phyloP scores from a whole-genome alignment of 768 basidiomycete species.

The Amanita subjunquillea region DNA sequence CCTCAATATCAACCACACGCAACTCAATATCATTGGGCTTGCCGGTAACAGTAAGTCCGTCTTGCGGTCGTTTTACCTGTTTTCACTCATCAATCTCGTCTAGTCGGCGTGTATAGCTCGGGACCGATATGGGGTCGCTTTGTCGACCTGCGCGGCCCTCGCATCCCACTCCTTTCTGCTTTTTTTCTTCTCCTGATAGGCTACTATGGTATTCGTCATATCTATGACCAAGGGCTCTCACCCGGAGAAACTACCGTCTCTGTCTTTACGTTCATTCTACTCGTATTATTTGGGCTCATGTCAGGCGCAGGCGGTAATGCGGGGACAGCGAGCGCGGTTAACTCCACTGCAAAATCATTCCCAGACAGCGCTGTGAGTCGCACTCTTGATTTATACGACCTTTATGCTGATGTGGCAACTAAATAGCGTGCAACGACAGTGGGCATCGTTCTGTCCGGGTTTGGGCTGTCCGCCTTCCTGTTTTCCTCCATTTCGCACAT shows the following conservation, averaged over 20 bases:
- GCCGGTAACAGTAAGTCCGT: constrained; percentile 56
- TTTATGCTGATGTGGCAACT: background rate
- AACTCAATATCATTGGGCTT: constrained; percentile 73
- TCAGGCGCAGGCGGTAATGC: constrained; percentile 74
- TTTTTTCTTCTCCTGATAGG: constrained; percentile 56
- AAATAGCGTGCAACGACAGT: constrained; percentile 66
- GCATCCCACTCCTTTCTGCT: constrained; percentile 49
- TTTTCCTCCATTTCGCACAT: constrained; percentile 71
- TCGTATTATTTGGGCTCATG: constrained; percentile 56
- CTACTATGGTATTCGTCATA: constrained; percentile 51
- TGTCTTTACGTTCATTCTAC: constrained; percentile 30
- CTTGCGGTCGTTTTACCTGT: background rate
- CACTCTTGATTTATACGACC: background rate
- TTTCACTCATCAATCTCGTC: background rate
- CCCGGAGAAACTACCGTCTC: constrained; percentile 24
- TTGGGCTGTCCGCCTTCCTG: constrained; percentile 85
- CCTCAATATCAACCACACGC: constrained; percentile 67
- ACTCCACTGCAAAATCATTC: constrained; percentile 78
- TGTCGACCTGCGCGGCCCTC: constrained; percentile 66
- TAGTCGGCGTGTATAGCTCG: constrained; percentile 68
- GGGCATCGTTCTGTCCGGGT: constrained; percentile 75
- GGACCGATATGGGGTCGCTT: constrained; percentile 77
- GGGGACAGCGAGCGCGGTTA: constrained; percentile 61
- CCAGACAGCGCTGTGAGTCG: constrained; percentile 53
- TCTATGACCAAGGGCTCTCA: constrained; percentile 49